Percentiles rank a stretch among this genome's conserved stretches.
Conservation (phyloP, 306 rosid genomes). For the Cucurbita moschata region DNA sequence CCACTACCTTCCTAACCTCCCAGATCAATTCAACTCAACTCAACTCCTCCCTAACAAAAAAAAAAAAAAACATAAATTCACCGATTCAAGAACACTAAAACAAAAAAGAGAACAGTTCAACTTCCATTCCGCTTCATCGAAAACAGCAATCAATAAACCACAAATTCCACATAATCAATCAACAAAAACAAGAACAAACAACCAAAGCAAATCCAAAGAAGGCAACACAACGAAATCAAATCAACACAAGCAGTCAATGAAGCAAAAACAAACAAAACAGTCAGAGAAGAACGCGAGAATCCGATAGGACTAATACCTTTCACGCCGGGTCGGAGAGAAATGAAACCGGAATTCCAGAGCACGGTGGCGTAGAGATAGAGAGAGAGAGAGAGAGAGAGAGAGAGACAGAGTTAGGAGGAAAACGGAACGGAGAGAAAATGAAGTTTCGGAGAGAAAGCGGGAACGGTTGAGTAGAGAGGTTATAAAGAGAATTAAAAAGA, state of each 20-base stretch:
- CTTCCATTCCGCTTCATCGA: neutral
- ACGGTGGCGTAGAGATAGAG: conserved; percentile 11
- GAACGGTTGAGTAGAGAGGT: conserved; percentile 19
- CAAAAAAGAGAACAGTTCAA: neutral
- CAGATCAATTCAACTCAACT: neutral
- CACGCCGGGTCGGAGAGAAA: neutral
- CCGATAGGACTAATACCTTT: neutral
- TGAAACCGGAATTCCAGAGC: neutral
- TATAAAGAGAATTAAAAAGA: conserved; percentile 41
- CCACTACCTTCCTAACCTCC: neutral
- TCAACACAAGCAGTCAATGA: neutral
- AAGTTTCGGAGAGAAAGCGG: conserved; percentile 7
- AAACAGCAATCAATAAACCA: neutral
- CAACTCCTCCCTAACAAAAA: neutral
- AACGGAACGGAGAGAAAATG: conserved; percentile 21
- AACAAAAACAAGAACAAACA: neutral
- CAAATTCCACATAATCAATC: neutral
- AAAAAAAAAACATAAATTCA: neutral
- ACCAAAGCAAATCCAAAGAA: neutral
- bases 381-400: conserved; percentile 12
- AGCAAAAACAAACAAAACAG: neutral
- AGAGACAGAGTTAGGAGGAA: neutral
- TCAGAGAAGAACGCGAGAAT: neutral
- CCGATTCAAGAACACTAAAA: neutral
- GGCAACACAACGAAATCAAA: neutral